These are phyloP conservation scores for Phytomonas sp. DNA, from an alignment of 208 protist species.

Conservation along the genomic window DNA sequence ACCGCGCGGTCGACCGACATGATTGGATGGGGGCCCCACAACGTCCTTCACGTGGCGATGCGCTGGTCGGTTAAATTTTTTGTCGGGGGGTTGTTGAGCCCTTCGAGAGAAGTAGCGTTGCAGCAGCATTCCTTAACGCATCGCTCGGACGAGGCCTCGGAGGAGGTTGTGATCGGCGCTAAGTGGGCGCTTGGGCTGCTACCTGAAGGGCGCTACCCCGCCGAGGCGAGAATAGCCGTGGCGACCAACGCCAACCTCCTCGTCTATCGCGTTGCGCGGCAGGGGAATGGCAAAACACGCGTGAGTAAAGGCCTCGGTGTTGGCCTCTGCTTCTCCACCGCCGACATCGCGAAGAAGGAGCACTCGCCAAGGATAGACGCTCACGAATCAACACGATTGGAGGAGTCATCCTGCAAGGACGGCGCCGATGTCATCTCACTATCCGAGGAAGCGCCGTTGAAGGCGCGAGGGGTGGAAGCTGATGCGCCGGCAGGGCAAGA, in stretches of 20 bases:
- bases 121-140: slow-evolving; percentile 26
- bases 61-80: slow-evolving; percentile 52
- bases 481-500: not conserved
- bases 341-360: not conserved
- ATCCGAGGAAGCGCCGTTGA: no score
- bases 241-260: slow-evolving; percentile 49
- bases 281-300: slow-evolving; percentile 13
- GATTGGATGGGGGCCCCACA: slow-evolving; percentile 73
- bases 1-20: slow-evolving; percentile 31
- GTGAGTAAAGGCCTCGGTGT: slow-evolving; percentile 37
- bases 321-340: slow-evolving; percentile 13
- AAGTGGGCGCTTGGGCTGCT: slow-evolving; percentile 51
- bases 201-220: slow-evolving; percentile 54
- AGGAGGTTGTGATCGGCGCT: slow-evolving; percentile 36
- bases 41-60: slow-evolving; percentile 64
- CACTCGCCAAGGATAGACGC: not conserved
- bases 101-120: slow-evolving; percentile 20
- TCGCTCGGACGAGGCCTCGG: slow-evolving; percentile 15
- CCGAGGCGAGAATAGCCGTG: slow-evolving; percentile 50
- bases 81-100: slow-evolving; percentile 25
- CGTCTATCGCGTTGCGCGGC: slow-evolving; percentile 61
- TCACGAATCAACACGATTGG: not conserved
- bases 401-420: no score
- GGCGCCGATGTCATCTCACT: not conserved
- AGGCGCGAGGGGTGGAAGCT: no score